Conservation (phyloP, 2,329 filamentous ascomycete species). For the Aureobasidium leucospermi region DNA sequence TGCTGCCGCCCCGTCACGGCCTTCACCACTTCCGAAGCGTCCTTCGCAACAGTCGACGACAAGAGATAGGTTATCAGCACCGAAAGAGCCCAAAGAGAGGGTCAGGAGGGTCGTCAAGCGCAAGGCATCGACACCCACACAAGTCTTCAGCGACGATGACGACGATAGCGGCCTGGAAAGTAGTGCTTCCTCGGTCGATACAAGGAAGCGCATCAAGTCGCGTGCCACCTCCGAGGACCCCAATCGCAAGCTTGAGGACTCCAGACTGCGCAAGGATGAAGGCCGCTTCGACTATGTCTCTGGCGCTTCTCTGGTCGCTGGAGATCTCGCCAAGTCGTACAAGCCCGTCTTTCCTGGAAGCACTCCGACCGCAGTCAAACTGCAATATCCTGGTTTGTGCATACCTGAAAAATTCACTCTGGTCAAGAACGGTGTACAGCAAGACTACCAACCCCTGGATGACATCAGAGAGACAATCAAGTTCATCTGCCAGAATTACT, state of each 20-base stretch:
- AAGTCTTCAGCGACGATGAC: constrained; percentile 24
- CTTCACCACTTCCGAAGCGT: not conserved
- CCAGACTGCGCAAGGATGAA: constrained; percentile 18
- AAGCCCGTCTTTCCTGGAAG: constrained; percentile 41
- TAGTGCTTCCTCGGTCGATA: constrained; percentile 26
- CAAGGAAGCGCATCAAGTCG: constrained; percentile 30
- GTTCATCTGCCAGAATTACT: constrained; percentile 63
- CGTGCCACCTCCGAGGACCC: constrained; percentile 27
- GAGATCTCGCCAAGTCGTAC: constrained; percentile 39
- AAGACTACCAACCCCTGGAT: constrained; percentile 58
- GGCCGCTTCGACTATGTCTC: constrained; percentile 32
- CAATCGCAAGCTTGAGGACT: constrained; percentile 13
- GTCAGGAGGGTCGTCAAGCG: constrained; percentile 26
- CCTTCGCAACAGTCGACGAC: not conserved
- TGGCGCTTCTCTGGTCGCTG: constrained; percentile 35
- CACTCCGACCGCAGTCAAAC: constrained; percentile 40
- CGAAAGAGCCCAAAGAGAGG: constrained; percentile 11
- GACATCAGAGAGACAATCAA: constrained; percentile 52
- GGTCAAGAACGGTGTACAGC: constrained; percentile 51
- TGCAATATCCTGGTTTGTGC: constrained; percentile 78
- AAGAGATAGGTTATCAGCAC: not conserved
- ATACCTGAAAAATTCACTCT: constrained; percentile 67
- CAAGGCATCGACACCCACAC: constrained; percentile 29
- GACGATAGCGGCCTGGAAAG: constrained; percentile 23
- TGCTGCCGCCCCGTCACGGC: not conserved